Percentiles rank a stretch among this genome's conserved stretches.
phyloP scores from a whole-genome alignment of 768 basidiomycete genomes.

The Kwoniella shandongensis region DNA sequence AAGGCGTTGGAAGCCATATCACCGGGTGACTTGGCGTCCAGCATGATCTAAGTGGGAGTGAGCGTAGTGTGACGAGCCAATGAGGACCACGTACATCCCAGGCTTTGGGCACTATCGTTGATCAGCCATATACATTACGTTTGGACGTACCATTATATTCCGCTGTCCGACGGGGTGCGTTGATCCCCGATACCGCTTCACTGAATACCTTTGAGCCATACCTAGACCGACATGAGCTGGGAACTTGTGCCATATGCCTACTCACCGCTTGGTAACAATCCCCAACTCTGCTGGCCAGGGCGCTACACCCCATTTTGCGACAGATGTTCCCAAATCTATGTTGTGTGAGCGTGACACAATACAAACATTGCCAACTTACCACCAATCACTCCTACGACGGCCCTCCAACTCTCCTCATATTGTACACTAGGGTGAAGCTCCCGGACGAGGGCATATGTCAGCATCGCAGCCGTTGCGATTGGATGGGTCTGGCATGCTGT shows the following conservation, averaged over 20 bases:
- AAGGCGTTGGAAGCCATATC: constrained; percentile 50
- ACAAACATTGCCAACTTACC: too few species aligned
- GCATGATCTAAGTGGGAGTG: constrained; percentile 43
- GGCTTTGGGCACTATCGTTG: constrained; percentile 49
- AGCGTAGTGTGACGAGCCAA: background rate
- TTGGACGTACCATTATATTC: constrained; percentile 51
- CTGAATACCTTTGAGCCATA: constrained; percentile 56
- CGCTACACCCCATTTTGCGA: constrained; percentile 44
- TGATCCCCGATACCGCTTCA: constrained; percentile 57
- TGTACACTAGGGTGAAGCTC: constrained; percentile 52
- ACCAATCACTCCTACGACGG: constrained; percentile 57
- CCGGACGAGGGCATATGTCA: constrained; percentile 56
- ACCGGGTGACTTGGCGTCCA: constrained; percentile 45
- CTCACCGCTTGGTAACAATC: constrained; percentile 46
- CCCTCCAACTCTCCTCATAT: constrained; percentile 54
- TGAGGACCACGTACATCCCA: constrained; percentile 50
- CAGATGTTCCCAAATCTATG: constrained; percentile 47
- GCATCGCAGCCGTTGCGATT: constrained; percentile 57
- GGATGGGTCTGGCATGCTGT: constrained; percentile 56
- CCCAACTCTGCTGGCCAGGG: constrained; percentile 53
- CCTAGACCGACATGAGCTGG: constrained; percentile 14
- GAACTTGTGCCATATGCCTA: background rate
- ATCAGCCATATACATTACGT: background rate
- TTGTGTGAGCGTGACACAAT: too few species aligned
- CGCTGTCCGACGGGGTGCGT: constrained; percentile 56